Evolutionary conservation across 176 grass and related monocot species (phyloP), one percentile per base, ranked within the genome.

Genomic region (Alloteropsis semialata): DNA sequence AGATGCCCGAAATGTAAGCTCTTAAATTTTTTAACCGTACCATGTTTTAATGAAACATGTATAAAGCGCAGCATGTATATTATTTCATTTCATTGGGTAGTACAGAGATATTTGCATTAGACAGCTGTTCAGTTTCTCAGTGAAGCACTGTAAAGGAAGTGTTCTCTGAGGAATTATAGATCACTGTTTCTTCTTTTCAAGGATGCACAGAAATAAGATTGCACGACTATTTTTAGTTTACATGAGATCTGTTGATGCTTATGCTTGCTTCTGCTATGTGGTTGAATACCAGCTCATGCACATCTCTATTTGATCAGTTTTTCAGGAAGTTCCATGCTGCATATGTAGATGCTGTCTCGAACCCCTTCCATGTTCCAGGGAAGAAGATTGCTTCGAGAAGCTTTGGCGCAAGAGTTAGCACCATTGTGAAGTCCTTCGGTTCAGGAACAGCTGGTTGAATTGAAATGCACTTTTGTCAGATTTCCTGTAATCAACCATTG

Each of bases 261-360:
- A 45, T 75, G 69, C 48, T 80, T 66, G 53, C 11, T 16, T n/a
- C 54, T 69, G 1, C 9, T 78, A 59, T 34, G 49, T 1, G 5
- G 7, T 24, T 37, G 21, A 41, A 14, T 9, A 6, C 6, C 33
- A 16, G 18, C 44, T 85, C 32, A 85, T 30, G 4, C 43, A 19
- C 38, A 57, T 82, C 2, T 65, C 13, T 2, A 15, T 75, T 80
- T 74, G 17, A n/a, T 85, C 82, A 99, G 97, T 99, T 99, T 81
- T 99, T 96, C 79, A 92, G 89, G 89, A 99, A 92, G 86, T 99
- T 99, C 77, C 93, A 99, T 54, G 91, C 93, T 0, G 93, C 93
- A 29, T 94, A 96, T 39, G 91, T 94, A 36, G 97, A 96, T 60
- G 91, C 97, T 0, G 88, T 99, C 72, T 99, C 91, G 5, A 96